Base-by-base conservation (phyloP, 495 filamentous ascomycete genomes). In the Platismatia glauca region DNA sequence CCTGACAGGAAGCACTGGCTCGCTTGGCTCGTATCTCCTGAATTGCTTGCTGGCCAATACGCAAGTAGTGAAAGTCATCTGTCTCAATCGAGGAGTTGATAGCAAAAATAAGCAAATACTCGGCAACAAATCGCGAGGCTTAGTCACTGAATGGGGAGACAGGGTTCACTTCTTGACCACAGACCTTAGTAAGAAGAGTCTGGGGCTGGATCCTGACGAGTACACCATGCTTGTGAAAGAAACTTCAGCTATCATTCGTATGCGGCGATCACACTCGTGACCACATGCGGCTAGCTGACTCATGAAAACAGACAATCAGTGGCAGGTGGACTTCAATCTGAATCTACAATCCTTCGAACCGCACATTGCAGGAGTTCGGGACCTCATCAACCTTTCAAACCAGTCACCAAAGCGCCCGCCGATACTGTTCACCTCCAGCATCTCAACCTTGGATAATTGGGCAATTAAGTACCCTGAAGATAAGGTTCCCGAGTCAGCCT, bases 21-120 rank as follows among this genome's bases (percentile, higher is more conserved):
- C 57, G 15, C 29, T 88, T 9, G 84, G 85, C 7, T 80, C 76
- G 2, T 83, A 84, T 67, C 71, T 86, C 62, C 70, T 86, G 2
- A 74, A 80, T 61, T 43, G 70, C 6, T 73, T 82, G 20, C 58
- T 75, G 0, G 53, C 59, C 13, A 68, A 67, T n/a, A 71, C 75
- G 0, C 58, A 60, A 8, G 75, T 86, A 15, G 65, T 70, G 50
- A 78, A 79, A 61, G 71, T 86, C 44, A 73, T 79, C 66, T 86
- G 82, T 62, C 72, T 86, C 60, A 86, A 86, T 69, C 77, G 84
- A 22, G 56, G 37, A 15, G 4, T 35, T 16, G 27, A 55, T 33
- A 15, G 15, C 7, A 39, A 55, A 24, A 29, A 0, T 12, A 35
- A 41, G 34, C 60, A 63, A 15, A 56, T 11, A 9, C 20, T 33